Percentiles rank a stretch among this genome's conserved stretches.
phyloP scores from a whole-genome alignment of 2,329 filamentous ascomycete genomes.

The Microdochium trichocladiopsis region DNA sequence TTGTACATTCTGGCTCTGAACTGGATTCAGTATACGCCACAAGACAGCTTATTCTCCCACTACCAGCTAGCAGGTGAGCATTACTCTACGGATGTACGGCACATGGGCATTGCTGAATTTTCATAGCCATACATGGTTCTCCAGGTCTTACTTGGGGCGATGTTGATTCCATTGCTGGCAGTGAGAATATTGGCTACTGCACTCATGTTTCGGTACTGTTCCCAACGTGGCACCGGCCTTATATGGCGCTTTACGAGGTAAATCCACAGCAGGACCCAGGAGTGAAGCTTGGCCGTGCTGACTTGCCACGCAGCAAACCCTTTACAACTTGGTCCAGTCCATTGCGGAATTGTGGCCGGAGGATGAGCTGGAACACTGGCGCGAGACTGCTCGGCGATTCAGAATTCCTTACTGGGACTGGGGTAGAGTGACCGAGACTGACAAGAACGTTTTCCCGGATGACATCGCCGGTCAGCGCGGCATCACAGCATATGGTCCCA shows the following conservation, averaged over 20 bases:
- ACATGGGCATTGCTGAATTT: conserved; percentile 1
- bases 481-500: conserved; percentile 47
- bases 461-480: conserved; percentile 35
- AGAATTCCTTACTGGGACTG: conserved; percentile 56
- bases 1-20: conserved; percentile 69
- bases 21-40: conserved; percentile 62
- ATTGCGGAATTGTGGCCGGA: conserved; percentile 28
- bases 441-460: conserved; percentile 38
- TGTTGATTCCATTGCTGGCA: conserved; percentile 41
- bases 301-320: conserved; percentile 27
- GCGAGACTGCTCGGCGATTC: conserved; percentile 40
- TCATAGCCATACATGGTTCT: conserved; percentile 69
- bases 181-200: conserved; percentile 63
- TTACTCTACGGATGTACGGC: conserved; percentile 4
- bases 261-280: conserved; percentile 2
- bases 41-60: conserved; percentile 60
- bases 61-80: conserved; percentile 68
- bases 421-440: conserved; percentile 40
- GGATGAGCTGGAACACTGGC: conserved; percentile 39
- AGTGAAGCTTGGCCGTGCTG: conserved; percentile 30
- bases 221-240: conserved; percentile 77
- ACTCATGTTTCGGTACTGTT: conserved; percentile 71
- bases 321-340: conserved; percentile 22
- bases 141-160: conserved; percentile 52
- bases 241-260: conserved; percentile 57